These are phyloP conservation scores for Xylaria polymorpha DNA, from an alignment of 2,329 filamentous ascomycete species.

Conservation along the genomic window DNA sequence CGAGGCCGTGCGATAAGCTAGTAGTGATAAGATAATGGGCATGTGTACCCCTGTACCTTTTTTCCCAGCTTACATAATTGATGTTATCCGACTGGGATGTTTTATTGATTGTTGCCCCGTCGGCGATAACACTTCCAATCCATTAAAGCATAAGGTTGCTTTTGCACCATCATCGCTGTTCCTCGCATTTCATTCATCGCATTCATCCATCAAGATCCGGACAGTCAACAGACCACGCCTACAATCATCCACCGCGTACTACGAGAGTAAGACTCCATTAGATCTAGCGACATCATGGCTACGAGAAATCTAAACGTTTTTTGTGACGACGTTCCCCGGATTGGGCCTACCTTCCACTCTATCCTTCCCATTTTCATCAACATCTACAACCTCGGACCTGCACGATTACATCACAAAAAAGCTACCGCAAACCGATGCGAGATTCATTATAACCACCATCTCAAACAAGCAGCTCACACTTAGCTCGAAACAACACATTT, in stretches of 20 bases:
- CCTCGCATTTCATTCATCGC: constrained; percentile 28
- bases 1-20: not conserved
- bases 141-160: no score
- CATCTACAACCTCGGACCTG: constrained; percentile 75
- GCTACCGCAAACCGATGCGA: constrained; percentile 66
- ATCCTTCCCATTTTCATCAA: constrained; percentile 75
- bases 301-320: constrained; percentile 75
- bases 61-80: not conserved
- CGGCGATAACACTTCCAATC: not conserved
- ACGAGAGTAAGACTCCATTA: not conserved
- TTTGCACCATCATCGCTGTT: constrained; percentile 37
- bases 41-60: not conserved
- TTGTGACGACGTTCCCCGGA: constrained; percentile 86
- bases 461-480: constrained; percentile 76
- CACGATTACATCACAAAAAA: constrained; percentile 70
- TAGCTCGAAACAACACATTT: constrained; percentile 66
- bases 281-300: constrained; percentile 59
- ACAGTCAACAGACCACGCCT: constrained; percentile 47
- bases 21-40: constrained; percentile 18
- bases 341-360: constrained; percentile 85
- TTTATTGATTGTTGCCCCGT: constrained; percentile 1
- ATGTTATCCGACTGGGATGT: not conserved
- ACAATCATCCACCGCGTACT: not conserved
- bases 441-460: constrained; percentile 83
- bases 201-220: not conserved